phyloP scores from a whole-genome alignment of 192 early-diverging fungal species.

The Linnemannia hyalina region DNA sequence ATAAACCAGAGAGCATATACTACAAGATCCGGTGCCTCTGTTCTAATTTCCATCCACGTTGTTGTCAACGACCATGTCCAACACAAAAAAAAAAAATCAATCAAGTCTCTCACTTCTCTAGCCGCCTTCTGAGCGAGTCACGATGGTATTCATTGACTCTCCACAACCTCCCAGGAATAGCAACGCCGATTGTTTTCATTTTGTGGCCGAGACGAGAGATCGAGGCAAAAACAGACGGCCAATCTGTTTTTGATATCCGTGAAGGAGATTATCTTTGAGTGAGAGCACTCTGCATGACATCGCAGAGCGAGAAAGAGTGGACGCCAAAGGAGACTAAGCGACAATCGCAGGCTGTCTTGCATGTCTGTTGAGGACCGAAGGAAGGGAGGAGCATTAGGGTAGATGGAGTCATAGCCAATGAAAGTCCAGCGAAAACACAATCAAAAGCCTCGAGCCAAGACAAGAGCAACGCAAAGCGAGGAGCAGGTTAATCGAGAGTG shows the following conservation, averaged over 20 bases:
- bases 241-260: constrained; percentile 3
- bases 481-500: not conserved
- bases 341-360: not conserved
- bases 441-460: not conserved
- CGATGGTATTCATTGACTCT: not conserved
- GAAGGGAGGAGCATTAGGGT: not conserved
- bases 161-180: constrained; percentile 9
- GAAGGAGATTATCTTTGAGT: not conserved
- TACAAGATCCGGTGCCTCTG: too few relatives aligned
- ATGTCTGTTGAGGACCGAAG: not conserved
- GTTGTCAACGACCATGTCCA: not conserved
- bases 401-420: constrained; percentile 3
- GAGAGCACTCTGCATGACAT: not conserved
- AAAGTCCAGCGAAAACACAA: not conserved
- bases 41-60: not conserved
- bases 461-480: too few relatives aligned
- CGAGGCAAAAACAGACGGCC: not conserved
- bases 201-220: not conserved
- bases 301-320: not conserved
- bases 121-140: too few relatives aligned
- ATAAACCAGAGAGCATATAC: too few relatives aligned
- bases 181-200: not conserved
- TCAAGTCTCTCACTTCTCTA: not conserved
- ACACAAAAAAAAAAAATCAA: not conserved
- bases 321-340: not conserved